Conservation (phyloP, 768 basidiomycete genomes). For the Russula abietina region DNA sequence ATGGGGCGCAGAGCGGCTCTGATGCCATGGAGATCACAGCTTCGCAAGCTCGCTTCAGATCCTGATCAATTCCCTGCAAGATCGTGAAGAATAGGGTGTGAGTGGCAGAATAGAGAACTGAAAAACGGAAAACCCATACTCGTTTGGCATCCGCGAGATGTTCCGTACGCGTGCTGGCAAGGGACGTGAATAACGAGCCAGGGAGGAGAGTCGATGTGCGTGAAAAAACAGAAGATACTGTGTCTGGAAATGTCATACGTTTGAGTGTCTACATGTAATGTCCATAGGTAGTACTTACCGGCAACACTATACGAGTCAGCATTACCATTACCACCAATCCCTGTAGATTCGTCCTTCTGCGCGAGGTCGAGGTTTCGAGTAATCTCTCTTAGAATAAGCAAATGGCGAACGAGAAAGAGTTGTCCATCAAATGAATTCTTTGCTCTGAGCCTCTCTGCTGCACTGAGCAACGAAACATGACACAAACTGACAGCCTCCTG, state of each 20-base stretch:
- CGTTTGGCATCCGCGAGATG: conserved; percentile 66
- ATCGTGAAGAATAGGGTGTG: neutral
- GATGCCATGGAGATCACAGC: conserved; percentile 66
- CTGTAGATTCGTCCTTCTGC: conserved; percentile 38
- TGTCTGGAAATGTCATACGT: conserved; percentile 35
- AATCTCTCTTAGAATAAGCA: conserved; percentile 89
- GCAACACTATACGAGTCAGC: conserved; percentile 50
- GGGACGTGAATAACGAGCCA: conserved; percentile 61
- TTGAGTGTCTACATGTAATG: neutral
- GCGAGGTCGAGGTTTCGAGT: conserved; percentile 65
- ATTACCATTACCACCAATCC: conserved; percentile 27
- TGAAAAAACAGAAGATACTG: conserved; percentile 53
- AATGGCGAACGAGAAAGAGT: conserved; percentile 85
- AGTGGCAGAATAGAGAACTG: conserved; percentile 1
- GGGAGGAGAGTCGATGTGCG: conserved; percentile 58
- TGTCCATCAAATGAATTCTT: conserved; percentile 61
- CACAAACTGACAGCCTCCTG: conserved; percentile 86
- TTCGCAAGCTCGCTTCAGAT: conserved; percentile 81
- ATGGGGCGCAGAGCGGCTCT: conserved; percentile 48
- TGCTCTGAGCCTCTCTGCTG: conserved; percentile 56
- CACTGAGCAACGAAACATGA: conserved; percentile 69
- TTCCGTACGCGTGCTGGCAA: conserved; percentile 60
- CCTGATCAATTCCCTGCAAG: conserved; percentile 75
- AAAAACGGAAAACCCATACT: conserved; percentile 37
- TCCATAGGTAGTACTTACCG: conserved; percentile 36